A percentile compares a stretch with the other conserved stretches of the same genome.
phyloP scores from a whole-genome alignment of 2,329 filamentous ascomycete species.

The Atkinsonella texensis region DNA sequence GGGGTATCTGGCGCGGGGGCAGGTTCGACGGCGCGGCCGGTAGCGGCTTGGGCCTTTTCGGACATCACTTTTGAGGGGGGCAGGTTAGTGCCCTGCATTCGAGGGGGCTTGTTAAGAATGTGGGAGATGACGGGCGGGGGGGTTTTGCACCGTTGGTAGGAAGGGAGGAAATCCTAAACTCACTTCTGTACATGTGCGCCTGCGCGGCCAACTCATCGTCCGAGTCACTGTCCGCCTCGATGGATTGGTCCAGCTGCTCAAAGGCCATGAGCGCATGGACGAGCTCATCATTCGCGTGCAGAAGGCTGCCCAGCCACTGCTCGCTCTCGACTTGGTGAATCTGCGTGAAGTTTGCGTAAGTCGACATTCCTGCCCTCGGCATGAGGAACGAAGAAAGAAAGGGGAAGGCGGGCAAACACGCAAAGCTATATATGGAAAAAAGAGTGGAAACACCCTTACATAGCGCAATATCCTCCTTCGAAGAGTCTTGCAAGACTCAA shows the following conservation, averaged over 20 bases:
- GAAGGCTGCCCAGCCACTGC: conserved; percentile 79
- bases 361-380: neutral
- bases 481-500: conserved; percentile 77
- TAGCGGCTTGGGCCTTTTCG: conserved; percentile 31
- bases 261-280: conserved; percentile 87
- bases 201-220: conserved; percentile 57
- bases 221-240: conserved; percentile 62
- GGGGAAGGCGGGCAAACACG: neutral
- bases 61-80: conserved; percentile 45
- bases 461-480: conserved; percentile 79
- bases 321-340: conserved; percentile 87
- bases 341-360: conserved; percentile 21
- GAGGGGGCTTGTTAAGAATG: too few relatives aligned
- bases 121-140: too few relatives aligned
- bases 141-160: too few relatives aligned
- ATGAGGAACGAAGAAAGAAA: neutral
- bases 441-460: conserved; percentile 26
- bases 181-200: conserved; percentile 52
- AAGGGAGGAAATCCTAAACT: too few relatives aligned
- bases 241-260: conserved; percentile 81
- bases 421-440: too few relatives aligned
- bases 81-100: too few relatives aligned
- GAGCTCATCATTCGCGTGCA: conserved; percentile 94
- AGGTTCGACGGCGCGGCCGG: conserved; percentile 29
- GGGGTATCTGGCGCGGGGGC: conserved; percentile 17